Evolutionary conservation across 345 rosid species (phyloP), one percentile per base, ranked within the genome.

Genomic region (Excoecaria cochinchinensis): DNA sequence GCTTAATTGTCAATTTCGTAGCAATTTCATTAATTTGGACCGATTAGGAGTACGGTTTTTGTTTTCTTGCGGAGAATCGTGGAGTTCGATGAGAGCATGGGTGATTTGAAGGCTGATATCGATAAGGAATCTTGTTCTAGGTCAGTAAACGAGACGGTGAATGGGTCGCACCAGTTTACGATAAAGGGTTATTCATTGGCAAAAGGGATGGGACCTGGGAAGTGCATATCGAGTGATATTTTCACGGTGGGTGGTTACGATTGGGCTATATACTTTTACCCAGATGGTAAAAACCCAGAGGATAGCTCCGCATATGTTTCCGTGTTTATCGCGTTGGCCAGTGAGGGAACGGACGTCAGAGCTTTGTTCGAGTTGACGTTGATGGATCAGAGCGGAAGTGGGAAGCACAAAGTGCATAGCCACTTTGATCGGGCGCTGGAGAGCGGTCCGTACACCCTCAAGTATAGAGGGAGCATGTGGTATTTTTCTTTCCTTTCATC

Each of bases 381-480:
- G 31, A 80, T 92, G 75, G 99, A 96, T 82, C 99, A 93, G 88
- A 93, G 97, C 22, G 99, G 95, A 16, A 91, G 89, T 76, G 98
- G 87, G 73, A 88, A 87, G 76, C 98, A 96, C 47, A 92, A 93
- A 83, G 90, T 93, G 40, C 97, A 93, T 25, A 93, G 97, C 82
- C 99, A 93, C 76, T 96, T 96, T 68, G 95, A 90, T 83, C 89
- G 98, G 1, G 86, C 98, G n/a, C 84, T 96, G 17, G 98, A 90
- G 74, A 86, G 97, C 63, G 98, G 99, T 3, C 99, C 99, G 22
- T 90, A 92, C 69, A 82, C 94, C 1, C 85, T 96, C 74, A 90
- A 90, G 86, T 88, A 87, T 73, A 87, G 88, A 77, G 97, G 98
- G 12, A 90, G 95, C 94, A 96, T 96, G 98, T 96, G 99, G 99